Base-by-base conservation (phyloP, 805 yeast species). In the Saccharomyces eubayanus region DNA sequence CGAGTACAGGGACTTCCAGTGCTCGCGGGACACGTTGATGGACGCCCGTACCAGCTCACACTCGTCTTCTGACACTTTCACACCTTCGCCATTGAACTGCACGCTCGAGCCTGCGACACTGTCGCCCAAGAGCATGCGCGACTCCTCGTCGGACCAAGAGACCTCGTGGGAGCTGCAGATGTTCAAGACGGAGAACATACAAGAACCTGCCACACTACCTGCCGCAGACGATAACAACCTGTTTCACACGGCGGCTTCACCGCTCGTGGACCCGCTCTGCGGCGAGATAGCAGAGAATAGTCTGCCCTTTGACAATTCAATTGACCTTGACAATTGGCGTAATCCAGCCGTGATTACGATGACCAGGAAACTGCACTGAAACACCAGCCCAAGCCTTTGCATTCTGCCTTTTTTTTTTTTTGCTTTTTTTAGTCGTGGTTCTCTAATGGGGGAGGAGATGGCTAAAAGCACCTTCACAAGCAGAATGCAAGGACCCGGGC, bases 301-400 rank as follows among this genome's bases (percentile, higher is more conserved):
- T 36, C 43, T 36, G 9, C 43, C 43, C 31, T 46, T 46, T 57
- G 71, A 68, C 59, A 63, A 63, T 62, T 67, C 69, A 55, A 65
- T 61, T 61, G 73, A 60, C 53, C 67, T 70, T 63, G 74, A 69
- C 65, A 72, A 71, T 72, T 71, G 72, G 76, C 75, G 76, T 70
- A 71, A 72, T 72, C 75, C 76, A 72, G 76, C 68, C 66, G 76
- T 62, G 76, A 71, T 72, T 69, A 68, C 74, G 50, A 51, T 45
- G 28, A 36, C 28, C 29, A 48, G 43, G 28, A 31, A 31, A 36
- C 43, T 36, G 5, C 28, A 46, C 20, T 46, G 40, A 31, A 24
- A n/a, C 16, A n/a, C 20, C 40, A 40, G 28, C n/a, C 27, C n/a
- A 16, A 28, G 10, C 27, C 28, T n/a, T 24, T 51, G 48, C 11